Conservation (phyloP, 768 basidiomycete genomes). For the Termitomyces heimii region DNA sequence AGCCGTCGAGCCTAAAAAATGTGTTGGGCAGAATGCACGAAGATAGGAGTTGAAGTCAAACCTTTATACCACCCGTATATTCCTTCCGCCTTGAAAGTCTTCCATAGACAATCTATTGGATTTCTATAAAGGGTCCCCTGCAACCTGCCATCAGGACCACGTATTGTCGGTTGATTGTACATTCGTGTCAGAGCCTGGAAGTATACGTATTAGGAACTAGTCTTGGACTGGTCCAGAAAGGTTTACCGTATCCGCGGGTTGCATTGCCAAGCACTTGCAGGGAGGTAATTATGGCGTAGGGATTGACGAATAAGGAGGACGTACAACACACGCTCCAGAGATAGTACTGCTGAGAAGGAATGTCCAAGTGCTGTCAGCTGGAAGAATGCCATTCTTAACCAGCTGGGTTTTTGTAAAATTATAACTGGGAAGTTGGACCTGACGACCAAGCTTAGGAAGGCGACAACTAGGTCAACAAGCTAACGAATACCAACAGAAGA, state of each 20-base stretch:
- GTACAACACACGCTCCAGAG: constrained; percentile 88
- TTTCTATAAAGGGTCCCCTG: constrained; percentile 82
- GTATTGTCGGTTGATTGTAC: constrained; percentile 90
- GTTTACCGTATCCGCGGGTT: constrained; percentile 82
- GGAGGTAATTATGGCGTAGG: not conserved
- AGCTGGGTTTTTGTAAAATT: constrained; percentile 87
- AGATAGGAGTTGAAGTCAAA: constrained; percentile 13
- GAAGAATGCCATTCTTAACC: constrained; percentile 58
- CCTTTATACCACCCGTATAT: constrained; percentile 96
- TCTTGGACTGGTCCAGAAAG: not conserved
- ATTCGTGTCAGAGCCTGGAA: constrained; percentile 79
- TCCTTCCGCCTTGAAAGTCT: constrained; percentile 89
- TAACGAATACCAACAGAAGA: constrained; percentile 52
- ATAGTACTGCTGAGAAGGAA: constrained; percentile 85
- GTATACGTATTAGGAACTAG: constrained; percentile 1
- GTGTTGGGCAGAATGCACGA: constrained; percentile 2
- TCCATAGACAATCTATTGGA: constrained; percentile 95
- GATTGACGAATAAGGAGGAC: constrained; percentile 21
- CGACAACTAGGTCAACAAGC: not conserved
- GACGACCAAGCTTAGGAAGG: constrained; percentile 3
- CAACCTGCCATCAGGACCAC: constrained; percentile 61
- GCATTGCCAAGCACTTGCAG: constrained; percentile 81
- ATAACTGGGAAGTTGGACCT: constrained; percentile 95
- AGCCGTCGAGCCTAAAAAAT: constrained; percentile 71
- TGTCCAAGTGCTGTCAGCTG: constrained; percentile 77